Conservation (phyloP, 805 yeast genomes). For the Suhomyces canberraensis region DNA sequence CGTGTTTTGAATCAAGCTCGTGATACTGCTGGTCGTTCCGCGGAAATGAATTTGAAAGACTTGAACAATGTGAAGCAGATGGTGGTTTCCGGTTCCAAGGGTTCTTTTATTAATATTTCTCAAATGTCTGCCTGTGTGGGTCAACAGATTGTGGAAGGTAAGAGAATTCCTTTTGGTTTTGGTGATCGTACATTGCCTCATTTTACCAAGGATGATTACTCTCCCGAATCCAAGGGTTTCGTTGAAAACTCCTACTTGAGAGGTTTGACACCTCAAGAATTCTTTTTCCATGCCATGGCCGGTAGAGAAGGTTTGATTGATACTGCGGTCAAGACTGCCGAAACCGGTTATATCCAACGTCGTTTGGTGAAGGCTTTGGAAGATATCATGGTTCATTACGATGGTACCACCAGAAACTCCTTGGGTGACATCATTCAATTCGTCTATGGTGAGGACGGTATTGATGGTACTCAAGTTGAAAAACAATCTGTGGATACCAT, state of each 20-base stretch:
- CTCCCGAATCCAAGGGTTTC: conserved; percentile 97
- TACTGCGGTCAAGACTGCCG: conserved; percentile 99
- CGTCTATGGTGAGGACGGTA: conserved; percentile 97
- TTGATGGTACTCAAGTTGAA: conserved; percentile 97
- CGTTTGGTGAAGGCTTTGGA: conserved; percentile 95
- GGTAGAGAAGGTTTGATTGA: conserved; percentile 99
- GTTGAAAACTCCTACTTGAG: conserved; percentile 95
- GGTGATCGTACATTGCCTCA: conserved; percentile 96
- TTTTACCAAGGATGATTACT: conserved; percentile 96
- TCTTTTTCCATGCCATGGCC: conserved; percentile 99
- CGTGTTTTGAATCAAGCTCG: conserved; percentile 96
- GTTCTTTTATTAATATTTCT: conserved; percentile 97
- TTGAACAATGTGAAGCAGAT: conserved; percentile 95
- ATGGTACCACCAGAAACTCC: conserved; percentile 97
- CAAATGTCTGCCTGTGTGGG: conserved; percentile 99
- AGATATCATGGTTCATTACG: conserved; percentile 97
- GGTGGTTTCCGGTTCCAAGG: conserved; percentile 99
- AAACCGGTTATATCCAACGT: conserved; percentile 97
- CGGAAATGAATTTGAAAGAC: conserved; percentile 93
- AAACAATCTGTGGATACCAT: conserved; percentile 93
- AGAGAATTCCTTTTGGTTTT: conserved; percentile 97
- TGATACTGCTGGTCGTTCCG: conserved; percentile 98
- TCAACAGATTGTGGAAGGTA: conserved; percentile 99
- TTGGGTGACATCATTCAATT: conserved; percentile 95
- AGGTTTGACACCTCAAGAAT: conserved; percentile 98